phyloP scores from a whole-genome alignment of 176 grass and related monocot genomes.

The Saccharum spontaneum region DNA sequence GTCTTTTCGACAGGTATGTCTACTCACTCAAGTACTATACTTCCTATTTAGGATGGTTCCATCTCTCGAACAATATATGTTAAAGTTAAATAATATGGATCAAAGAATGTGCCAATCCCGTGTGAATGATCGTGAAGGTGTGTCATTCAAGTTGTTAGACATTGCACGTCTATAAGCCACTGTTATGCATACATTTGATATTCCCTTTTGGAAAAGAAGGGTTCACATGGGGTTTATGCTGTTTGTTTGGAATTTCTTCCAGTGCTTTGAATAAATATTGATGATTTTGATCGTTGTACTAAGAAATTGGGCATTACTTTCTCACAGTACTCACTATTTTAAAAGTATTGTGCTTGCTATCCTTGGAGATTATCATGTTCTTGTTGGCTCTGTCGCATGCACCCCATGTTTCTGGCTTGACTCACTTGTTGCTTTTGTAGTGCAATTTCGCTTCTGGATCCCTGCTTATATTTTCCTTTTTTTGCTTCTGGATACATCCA shows the following conservation, averaged over 20 bases:
- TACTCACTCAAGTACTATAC: background rate
- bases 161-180: slow-evolving; percentile 6
- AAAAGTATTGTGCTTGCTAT: background rate
- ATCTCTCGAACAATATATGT: background rate
- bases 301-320: slow-evolving; percentile 8
- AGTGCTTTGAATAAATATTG: slow-evolving; percentile 18
- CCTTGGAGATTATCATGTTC: background rate
- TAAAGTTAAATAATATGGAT: slow-evolving; percentile 10
- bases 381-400: background rate
- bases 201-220: background rate
- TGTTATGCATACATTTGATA: background rate
- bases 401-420: background rate
- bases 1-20: slow-evolving; percentile 88
- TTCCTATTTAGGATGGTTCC: background rate
- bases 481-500: background rate
- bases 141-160: slow-evolving; percentile 8
- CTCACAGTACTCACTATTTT: background rate
- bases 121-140: background rate
- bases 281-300: background rate
- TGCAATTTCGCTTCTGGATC: background rate
- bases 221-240: background rate
- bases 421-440: background rate
- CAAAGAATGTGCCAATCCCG: background rate
- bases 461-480: background rate
- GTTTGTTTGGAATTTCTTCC: slow-evolving; percentile 5